Conservation (phyloP, 1,139 yeast genomes). For the Scheffersomyces parashehatae region DNA sequence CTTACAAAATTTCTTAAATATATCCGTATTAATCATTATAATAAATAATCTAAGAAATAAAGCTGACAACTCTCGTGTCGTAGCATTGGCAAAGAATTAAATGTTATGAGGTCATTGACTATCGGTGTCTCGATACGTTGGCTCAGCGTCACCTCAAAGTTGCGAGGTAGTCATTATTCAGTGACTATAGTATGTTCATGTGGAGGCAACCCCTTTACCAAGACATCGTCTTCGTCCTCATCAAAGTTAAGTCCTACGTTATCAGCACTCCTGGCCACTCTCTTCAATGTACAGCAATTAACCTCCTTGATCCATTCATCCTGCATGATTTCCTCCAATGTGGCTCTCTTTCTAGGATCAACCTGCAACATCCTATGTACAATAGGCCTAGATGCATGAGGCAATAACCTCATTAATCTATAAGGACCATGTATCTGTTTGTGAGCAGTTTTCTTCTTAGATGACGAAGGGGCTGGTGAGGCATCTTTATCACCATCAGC, state of each 20-base stretch:
- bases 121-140: too few species aligned
- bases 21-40: too few species aligned
- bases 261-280: slow-evolving; percentile 23
- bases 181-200: slow-evolving; percentile 45
- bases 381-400: slow-evolving; percentile 81
- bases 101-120: too few species aligned
- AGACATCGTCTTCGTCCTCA: slow-evolving; percentile 41
- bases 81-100: too few species aligned
- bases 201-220: slow-evolving; percentile 39
- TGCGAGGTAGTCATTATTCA: slow-evolving; percentile 12
- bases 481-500: slow-evolving; percentile 12
- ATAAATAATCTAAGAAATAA: too few species aligned
- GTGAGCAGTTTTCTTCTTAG: slow-evolving; percentile 31
- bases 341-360: slow-evolving; percentile 68
- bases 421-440: slow-evolving; percentile 77
- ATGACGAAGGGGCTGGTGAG: slow-evolving; percentile 1
- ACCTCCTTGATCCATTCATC: slow-evolving; percentile 78
- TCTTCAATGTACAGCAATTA: slow-evolving; percentile 42
- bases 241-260: slow-evolving; percentile 28
- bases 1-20: too few species aligned
- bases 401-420: slow-evolving; percentile 80
- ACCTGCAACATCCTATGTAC: slow-evolving; percentile 72
- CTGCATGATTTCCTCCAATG: slow-evolving; percentile 61
- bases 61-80: too few species aligned
- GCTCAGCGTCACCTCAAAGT: too few species aligned